These are phyloP conservation scores for Alternaria infectoria DNA, from an alignment of 2,329 filamentous ascomycete species.

Conservation along the genomic window DNA sequence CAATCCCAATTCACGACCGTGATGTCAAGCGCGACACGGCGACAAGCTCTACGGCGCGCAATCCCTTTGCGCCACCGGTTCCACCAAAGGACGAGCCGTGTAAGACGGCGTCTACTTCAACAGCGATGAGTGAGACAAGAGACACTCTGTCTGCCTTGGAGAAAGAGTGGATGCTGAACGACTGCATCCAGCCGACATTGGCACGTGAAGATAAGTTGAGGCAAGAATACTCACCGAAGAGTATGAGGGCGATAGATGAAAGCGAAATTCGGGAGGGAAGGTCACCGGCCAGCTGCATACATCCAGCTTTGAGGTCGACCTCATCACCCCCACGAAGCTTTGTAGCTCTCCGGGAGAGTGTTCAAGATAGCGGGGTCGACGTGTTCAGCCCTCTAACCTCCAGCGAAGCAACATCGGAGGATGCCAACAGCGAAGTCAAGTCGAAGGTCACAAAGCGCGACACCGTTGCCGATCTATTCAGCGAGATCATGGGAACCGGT, in stretches of 20 bases:
- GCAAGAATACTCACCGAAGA: background rate
- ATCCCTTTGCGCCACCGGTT: background rate
- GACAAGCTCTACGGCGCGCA: background rate
- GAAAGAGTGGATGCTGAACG: background rate
- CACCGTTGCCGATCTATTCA: background rate
- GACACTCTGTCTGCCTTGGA: background rate
- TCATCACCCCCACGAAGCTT: background rate
- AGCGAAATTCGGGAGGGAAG: background rate
- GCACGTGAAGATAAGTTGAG: background rate
- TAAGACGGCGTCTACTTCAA: background rate
- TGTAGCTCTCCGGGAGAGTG: background rate
- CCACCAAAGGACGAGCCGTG: background rate
- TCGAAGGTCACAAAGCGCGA: background rate
- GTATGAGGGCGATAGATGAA: background rate
- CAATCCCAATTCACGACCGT: background rate
- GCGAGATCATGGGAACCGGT: background rate
- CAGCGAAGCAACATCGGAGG: background rate
- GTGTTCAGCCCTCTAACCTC: background rate
- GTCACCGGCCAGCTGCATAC: background rate
- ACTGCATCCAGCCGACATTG: background rate
- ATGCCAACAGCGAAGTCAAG: background rate
- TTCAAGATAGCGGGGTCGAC: background rate
- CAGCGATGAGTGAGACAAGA: background rate
- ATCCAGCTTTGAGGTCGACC: background rate
- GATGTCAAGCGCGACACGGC: background rate